Percentiles rank a stretch among this genome's conserved stretches.
These are phyloP conservation scores for Xylaria sp. DNA, from an alignment of 2,329 filamentous ascomycete species.

Conservation along the genomic window DNA sequence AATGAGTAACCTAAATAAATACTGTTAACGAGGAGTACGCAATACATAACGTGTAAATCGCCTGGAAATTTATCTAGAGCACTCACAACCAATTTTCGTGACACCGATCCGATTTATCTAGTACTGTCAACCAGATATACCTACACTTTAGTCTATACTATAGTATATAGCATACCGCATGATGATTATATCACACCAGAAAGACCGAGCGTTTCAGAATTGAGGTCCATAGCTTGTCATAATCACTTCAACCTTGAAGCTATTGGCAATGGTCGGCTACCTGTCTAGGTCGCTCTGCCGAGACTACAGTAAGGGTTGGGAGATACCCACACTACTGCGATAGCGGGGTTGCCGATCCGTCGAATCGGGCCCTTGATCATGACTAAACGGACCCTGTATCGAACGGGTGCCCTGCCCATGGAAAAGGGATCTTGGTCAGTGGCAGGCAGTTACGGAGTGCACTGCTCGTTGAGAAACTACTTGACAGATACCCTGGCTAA, in stretches of 20 bases:
- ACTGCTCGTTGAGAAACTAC: too few relatives aligned
- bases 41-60: background rate
- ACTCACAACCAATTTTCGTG: background rate
- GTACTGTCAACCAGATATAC: background rate
- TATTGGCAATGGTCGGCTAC: background rate
- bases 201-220: background rate
- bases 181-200: background rate
- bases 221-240: too few relatives aligned
- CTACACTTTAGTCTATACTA: background rate
- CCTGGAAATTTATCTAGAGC: background rate
- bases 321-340: background rate
- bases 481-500: too few relatives aligned
- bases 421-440: background rate
- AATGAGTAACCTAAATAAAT: too few relatives aligned
- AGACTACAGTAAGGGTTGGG: background rate
- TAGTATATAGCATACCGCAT: background rate
- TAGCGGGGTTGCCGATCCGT: constrained; percentile 7
- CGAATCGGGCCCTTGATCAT: constrained; percentile 1
- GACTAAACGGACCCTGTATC: background rate
- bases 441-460: background rate
- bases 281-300: background rate
- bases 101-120: background rate
- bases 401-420: background rate
- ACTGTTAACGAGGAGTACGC: too few relatives aligned
- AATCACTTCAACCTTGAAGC: too few relatives aligned